Evolutionary conservation across 225 moss, liverwort and hornwort genomes (phyloP).

Genomic region (Pseudoscleropodium purum): DNA sequence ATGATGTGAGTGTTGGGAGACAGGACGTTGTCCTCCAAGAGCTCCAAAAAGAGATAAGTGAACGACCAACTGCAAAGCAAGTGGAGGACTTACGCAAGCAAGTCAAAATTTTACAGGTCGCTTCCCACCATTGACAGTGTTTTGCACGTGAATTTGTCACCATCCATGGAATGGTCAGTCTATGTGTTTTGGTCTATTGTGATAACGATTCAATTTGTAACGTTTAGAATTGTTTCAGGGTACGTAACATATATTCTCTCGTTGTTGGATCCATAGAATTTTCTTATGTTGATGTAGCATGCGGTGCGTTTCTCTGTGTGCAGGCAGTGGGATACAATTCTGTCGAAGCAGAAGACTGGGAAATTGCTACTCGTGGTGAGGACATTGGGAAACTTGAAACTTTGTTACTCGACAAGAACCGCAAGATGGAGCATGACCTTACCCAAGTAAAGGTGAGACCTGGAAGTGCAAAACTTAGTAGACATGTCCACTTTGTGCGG

Average conservation of each 20-base stretch:
- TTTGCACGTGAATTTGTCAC: not conserved
- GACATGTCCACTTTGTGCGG: not conserved
- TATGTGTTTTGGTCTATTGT: not conserved
- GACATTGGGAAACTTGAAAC: conserved; percentile 98
- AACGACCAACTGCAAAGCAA: conserved; percentile 78
- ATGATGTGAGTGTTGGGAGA: not conserved
- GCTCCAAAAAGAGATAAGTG: conserved; percentile 60
- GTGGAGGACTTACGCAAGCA: conserved; percentile 93
- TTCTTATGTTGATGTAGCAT: not conserved
- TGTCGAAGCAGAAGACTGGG: conserved; percentile 94
- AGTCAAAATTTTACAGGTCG: conserved; percentile 93
- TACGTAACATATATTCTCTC: not conserved
- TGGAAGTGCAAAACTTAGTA: not conserved
- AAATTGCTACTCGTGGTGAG: conserved; percentile 88
- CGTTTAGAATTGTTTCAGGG: not conserved
- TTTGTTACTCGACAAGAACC: conserved; percentile 85
- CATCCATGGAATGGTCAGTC: not conserved
- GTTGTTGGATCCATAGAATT: not conserved
- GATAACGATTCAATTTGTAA: not conserved
- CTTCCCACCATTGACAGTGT: not conserved
- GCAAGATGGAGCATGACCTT: conserved; percentile 97
- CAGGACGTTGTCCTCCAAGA: conserved; percentile 61
- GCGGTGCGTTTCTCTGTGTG: not conserved
- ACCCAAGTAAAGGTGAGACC: conserved; percentile 81
- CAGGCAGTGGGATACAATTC: conserved; percentile 97